Conservation (phyloP, 2,329 filamentous ascomycete genomes). For the Arthrobotrys musiformis region DNA sequence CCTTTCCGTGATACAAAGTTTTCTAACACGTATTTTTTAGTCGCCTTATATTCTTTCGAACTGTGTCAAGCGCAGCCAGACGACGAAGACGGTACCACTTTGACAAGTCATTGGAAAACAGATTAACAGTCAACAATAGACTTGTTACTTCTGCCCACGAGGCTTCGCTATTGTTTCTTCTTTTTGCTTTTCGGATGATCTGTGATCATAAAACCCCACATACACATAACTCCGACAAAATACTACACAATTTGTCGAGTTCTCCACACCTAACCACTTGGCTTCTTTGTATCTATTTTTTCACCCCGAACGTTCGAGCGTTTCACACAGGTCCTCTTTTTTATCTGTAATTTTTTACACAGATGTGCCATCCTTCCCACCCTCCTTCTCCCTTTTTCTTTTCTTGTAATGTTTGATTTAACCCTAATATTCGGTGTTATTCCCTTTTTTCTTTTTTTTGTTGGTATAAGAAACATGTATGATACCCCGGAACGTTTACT, state of each 20-base stretch:
- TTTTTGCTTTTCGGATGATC: conserved; percentile 10
- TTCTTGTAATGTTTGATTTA: conserved; percentile 60
- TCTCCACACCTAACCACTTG: conserved; percentile 21
- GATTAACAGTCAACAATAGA: conserved; percentile 70
- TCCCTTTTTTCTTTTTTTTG: neutral
- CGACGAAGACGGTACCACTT: conserved; percentile 77
- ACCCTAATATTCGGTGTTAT: conserved; percentile 29
- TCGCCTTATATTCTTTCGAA: conserved; percentile 89
- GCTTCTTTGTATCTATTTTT: conserved; percentile 52
- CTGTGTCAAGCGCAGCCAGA: conserved; percentile 77
- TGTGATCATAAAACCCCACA: conserved; percentile 16
- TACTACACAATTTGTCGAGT: conserved; percentile 48
- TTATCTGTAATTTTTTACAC: conserved; percentile 11
- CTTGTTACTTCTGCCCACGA: neutral
- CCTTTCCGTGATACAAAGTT: neutral
- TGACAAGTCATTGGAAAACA: conserved; percentile 89
- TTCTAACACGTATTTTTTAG: conserved; percentile 41
- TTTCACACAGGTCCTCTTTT: neutral
- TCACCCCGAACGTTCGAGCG: conserved; percentile 37
- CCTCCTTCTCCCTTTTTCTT: neutral
- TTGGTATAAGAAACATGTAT: conserved; percentile 38
- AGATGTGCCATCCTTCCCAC: conserved; percentile 55
- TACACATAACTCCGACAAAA: conserved; percentile 31
- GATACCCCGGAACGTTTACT: conserved; percentile 53
- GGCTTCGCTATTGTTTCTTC: neutral